phyloP scores from a whole-genome alignment of 495 filamentous ascomycete species.

The Bombardia bombarda region DNA sequence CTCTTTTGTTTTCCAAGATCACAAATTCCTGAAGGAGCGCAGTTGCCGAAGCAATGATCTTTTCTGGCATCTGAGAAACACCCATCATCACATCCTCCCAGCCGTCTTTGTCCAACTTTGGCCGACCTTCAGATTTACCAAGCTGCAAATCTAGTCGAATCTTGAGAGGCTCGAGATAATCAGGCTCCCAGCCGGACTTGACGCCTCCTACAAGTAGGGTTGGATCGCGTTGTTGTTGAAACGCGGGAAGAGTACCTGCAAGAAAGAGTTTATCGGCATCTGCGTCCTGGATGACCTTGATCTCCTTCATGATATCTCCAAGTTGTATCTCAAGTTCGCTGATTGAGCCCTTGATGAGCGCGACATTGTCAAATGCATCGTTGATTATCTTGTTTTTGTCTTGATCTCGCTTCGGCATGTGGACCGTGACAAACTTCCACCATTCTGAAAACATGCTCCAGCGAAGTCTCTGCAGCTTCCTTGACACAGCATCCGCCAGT shows the following conservation, averaged over 20 bases:
- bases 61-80: not conserved
- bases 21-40: not conserved
- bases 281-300: too few relatives aligned
- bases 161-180: constrained; percentile 31
- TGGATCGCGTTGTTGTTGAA: constrained; percentile 32
- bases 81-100: not conserved
- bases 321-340: too few relatives aligned
- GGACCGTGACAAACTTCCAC: constrained; percentile 26
- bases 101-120: too few relatives aligned
- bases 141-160: constrained; percentile 29
- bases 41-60: not conserved
- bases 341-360: not conserved
- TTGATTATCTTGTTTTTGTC: not conserved
- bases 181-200: constrained; percentile 34
- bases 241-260: constrained; percentile 14
- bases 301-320: too few relatives aligned
- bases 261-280: too few relatives aligned
- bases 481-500: constrained; percentile 9
- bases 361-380: not conserved
- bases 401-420: constrained; percentile 1
- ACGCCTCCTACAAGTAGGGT: constrained; percentile 39
- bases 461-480: constrained; percentile 5
- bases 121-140: too few relatives aligned
- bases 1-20: not conserved
- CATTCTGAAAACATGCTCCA: constrained; percentile 35